A percentile compares a stretch with the other conserved stretches of the same genome.
Evolutionary conservation across 2,329 filamentous ascomycete species (phyloP).

Genomic region (Geosmithia flava): DNA sequence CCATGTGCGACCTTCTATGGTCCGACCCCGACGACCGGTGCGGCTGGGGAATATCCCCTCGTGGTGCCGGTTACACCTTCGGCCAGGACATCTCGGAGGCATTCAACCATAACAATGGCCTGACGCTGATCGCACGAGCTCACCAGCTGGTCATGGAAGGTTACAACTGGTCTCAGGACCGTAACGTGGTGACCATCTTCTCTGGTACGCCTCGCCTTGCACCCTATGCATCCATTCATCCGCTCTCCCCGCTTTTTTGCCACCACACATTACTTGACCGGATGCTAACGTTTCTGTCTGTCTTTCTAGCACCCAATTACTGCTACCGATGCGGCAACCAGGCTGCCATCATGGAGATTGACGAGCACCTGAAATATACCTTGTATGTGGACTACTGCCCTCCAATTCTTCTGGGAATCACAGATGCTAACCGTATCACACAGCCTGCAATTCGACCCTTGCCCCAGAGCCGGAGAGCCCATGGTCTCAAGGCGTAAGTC

Average conservation of each 20-base stretch:
- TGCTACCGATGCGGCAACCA: conserved; percentile 99
- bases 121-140: conserved; percentile 89
- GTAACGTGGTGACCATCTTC: conserved; percentile 98
- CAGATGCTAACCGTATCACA: not conserved
- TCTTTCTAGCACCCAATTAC: conserved; percentile 64
- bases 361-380: conserved; percentile 98
- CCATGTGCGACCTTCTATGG: conserved; percentile 97
- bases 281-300: conserved; percentile 5
- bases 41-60: conserved; percentile 90
- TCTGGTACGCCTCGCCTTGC: conserved; percentile 55
- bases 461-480: conserved; percentile 90
- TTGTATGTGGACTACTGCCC: conserved; percentile 55
- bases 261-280: not conserved
- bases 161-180: conserved; percentile 98
- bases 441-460: conserved; percentile 98
- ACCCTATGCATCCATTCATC: conserved; percentile 4
- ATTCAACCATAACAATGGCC: conserved; percentile 97
- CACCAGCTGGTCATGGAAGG: conserved; percentile 99
- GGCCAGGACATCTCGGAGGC: conserved; percentile 96
- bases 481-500: conserved; percentile 87
- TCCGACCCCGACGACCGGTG: conserved; percentile 95
- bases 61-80: conserved; percentile 90
- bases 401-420: not conserved
- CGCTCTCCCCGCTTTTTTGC: not conserved
- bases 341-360: conserved; percentile 99